Conservation (phyloP, 163 green algal species). For the Coccomyxa subellipsoidea region DNA sequence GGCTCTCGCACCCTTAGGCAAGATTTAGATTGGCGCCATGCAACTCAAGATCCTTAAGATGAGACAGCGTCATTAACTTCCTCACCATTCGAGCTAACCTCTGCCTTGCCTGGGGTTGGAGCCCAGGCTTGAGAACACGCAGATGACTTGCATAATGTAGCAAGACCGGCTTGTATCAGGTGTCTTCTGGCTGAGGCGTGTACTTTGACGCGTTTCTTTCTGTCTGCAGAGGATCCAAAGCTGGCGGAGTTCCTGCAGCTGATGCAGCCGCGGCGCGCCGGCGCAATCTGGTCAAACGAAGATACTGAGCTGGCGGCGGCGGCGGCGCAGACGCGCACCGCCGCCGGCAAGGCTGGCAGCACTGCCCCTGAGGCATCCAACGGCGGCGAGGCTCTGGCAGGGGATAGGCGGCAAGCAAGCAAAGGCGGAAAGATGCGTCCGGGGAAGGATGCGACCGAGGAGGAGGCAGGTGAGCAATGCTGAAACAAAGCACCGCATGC, state of each 20-base stretch:
- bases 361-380: background rate
- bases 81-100: too few relatives aligned
- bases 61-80: too few relatives aligned
- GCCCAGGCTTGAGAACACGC: too few relatives aligned
- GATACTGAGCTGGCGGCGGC: constrained; percentile 38
- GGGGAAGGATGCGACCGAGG: background rate
- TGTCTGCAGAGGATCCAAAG: constrained; percentile 58
- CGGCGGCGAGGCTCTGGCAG: too few relatives aligned
- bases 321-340: background rate
- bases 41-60: background rate
- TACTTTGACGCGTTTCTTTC: background rate
- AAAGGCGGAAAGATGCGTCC: background rate
- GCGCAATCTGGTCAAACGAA: constrained; percentile 90
- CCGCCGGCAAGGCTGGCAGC: background rate
- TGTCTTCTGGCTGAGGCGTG: too few relatives aligned
- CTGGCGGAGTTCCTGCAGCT: constrained; percentile 91
- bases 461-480: background rate
- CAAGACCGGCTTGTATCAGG: too few relatives aligned
- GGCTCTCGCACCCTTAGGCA: too few relatives aligned
- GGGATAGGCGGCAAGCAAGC: background rate
- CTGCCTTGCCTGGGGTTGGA: too few relatives aligned
- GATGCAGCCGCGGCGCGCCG: constrained; percentile 78
- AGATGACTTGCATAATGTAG: too few relatives aligned
- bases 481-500: background rate
- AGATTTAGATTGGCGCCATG: too few relatives aligned